A percentile compares a stretch with the other conserved stretches of the same genome.
Evolutionary conservation across 164 flowering plant species (phyloP).

Genomic region (Sextonia rubra): DNA sequence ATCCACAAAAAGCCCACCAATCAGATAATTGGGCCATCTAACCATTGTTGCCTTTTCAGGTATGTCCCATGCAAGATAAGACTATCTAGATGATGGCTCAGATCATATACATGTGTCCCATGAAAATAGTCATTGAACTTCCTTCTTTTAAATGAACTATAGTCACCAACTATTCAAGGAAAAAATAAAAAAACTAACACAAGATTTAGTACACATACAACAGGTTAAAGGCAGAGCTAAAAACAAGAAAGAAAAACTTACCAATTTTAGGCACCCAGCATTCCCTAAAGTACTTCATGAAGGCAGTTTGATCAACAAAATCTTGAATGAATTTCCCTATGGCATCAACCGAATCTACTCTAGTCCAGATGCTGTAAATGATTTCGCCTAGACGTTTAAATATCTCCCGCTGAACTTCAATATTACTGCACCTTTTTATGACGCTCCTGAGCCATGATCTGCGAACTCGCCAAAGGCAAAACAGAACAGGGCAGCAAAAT

Average conservation of each 20-base stretch:
- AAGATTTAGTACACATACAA: too few relatives aligned
- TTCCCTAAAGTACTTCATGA: conserved; percentile 75
- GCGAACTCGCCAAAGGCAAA: conserved; percentile 91
- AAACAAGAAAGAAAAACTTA: conserved; percentile 20
- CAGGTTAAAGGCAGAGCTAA: neutral
- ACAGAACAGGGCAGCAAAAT: conserved; percentile 77
- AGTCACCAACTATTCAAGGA: neutral
- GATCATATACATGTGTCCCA: neutral
- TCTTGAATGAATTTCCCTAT: conserved; percentile 68
- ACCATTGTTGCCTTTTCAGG: neutral
- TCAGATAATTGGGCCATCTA: neutral
- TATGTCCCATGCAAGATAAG: neutral
- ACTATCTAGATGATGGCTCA: neutral
- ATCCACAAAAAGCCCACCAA: neutral
- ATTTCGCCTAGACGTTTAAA: conserved; percentile 77
- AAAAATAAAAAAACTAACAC: neutral
- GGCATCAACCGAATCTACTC: conserved; percentile 36
- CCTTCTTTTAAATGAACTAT: neutral
- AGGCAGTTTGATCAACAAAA: conserved; percentile 82
- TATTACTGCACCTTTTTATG: conserved; percentile 57
- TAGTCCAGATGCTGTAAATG: conserved; percentile 66
- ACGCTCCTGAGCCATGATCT: conserved; percentile 86
- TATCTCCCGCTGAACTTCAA: conserved; percentile 79
- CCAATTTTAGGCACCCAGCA: conserved; percentile 94
- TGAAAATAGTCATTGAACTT: neutral